Evolutionary conservation across 2,329 filamentous ascomycete species (phyloP), one percentile per base, ranked within the genome.

Genomic region (Diaporthe amygdali): DNA sequence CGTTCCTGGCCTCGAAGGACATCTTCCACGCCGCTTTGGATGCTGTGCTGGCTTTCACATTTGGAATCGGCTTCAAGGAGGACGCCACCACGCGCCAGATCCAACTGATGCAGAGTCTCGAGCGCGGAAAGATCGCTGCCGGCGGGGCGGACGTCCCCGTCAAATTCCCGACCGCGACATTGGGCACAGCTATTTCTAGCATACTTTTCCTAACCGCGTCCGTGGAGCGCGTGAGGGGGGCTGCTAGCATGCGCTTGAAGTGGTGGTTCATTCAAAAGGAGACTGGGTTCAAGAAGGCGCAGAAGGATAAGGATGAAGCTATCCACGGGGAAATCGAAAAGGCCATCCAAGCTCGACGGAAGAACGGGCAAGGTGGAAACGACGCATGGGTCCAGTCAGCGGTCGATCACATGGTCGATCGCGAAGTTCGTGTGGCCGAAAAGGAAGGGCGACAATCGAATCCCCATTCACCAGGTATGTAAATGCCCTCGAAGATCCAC

Each of bases 41-140:
- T 66, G 79, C 80, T 56, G 81, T 83, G 39, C 78, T 77, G n/a
- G 77, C 77, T 20, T 78, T 76, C 6, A 76, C 82, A 0, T 81
- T 83, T 70, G 79, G 78, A 2, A 27, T 75, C 1, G 75, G 37
- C 2, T 68, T 59, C 22, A 41, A 59, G 41, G 52, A 68, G 34
- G 59, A 59, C n/a, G 66, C 52, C 22, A 68, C 66, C 9, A 25
- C 22, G 8, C 32, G 30, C 27, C 66, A 68, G 52, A 49, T 27
- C 30, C 5, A 68, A 22, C 30, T 68, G 9, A 37, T 68, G 15
- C 22, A 68, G n/a, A 56, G 17, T 20, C 17, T 49, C 1, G 17
- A 30, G n/a, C n/a, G 15, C 39, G 22, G 46, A 4, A 34, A 39
- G n/a, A 14, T 68, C n/a, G 14, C 30, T 30, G 30, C 22, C 27